Evolutionary conservation across 1,139 yeast genomes (phyloP).

Genomic region (Yamadazyma sp.): DNA sequence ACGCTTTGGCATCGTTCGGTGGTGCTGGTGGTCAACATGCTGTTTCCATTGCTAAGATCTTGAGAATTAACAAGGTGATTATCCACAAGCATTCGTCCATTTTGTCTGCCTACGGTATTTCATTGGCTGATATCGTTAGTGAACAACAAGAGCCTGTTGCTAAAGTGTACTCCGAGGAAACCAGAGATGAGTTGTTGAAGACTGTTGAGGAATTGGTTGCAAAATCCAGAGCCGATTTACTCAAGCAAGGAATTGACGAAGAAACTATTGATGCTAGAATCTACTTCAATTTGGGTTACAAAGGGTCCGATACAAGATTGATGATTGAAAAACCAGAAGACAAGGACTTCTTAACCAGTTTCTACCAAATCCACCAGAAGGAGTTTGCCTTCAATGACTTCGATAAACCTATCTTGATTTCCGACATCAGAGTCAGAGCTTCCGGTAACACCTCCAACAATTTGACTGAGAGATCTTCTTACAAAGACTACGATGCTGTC

Average conservation of each 20-base stretch:
- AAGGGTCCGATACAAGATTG: conserved; percentile 22
- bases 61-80: conserved; percentile 20
- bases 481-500: conserved; percentile 13
- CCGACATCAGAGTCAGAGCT: conserved; percentile 19
- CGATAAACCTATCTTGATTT: conserved; percentile 38
- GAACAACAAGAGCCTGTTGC: conserved; percentile 22
- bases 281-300: conserved; percentile 23
- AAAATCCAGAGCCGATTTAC: conserved; percentile 9
- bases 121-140: conserved; percentile 20
- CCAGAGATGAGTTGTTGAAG: conserved; percentile 14
- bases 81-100: conserved; percentile 23
- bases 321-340: conserved; percentile 22
- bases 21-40: conserved; percentile 28
- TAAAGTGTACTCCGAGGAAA: conserved; percentile 9
- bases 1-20: conserved; percentile 22
- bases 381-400: conserved; percentile 69
- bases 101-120: conserved; percentile 23
- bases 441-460: conserved; percentile 27
- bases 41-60: conserved; percentile 19
- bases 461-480: conserved; percentile 15
- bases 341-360: conserved; percentile 31
- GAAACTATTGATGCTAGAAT: conserved; percentile 12
- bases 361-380: conserved; percentile 52
- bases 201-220: conserved; percentile 11
- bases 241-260: conserved; percentile 20